Conservation (phyloP, 371 early-diverging fungal genomes). For the Phascolomyces articulosus region DNA sequence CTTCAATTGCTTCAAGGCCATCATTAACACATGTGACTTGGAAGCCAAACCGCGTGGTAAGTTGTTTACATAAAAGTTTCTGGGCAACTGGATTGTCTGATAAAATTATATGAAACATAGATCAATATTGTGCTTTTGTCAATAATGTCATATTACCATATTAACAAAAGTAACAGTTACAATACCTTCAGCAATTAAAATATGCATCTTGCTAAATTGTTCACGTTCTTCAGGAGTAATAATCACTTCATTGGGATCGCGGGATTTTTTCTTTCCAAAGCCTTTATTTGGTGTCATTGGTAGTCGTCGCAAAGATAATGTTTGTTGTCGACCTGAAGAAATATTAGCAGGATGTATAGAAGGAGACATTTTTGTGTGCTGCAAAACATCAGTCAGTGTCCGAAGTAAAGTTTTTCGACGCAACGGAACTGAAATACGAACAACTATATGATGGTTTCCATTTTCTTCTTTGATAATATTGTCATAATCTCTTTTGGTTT, state of each 20-base stretch:
- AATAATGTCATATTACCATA: too few relatives aligned
- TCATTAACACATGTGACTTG: conserved; percentile 47
- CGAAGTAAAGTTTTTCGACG: conserved; percentile 48
- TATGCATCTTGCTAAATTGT: conserved; percentile 34
- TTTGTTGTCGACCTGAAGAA: neutral
- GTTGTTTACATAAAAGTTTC: conserved; percentile 40
- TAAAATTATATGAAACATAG: neutral
- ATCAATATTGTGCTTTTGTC: too few relatives aligned
- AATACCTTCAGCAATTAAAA: conserved; percentile 49
- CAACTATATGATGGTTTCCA: too few relatives aligned
- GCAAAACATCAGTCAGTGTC: conserved; percentile 33
- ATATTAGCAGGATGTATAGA: neutral
- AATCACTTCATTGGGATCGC: neutral
- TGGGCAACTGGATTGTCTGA: conserved; percentile 54
- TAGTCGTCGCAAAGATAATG: neutral
- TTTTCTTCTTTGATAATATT: too few relatives aligned
- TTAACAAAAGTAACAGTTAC: too few relatives aligned
- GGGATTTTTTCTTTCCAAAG: too few relatives aligned
- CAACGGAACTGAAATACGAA: conserved; percentile 55
- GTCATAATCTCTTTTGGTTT: too few relatives aligned
- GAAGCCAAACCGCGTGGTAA: conserved; percentile 46
- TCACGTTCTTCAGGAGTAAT: conserved; percentile 35
- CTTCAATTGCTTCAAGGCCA: conserved; percentile 44
- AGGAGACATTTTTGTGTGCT: conserved; percentile 8
- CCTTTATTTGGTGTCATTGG: too few relatives aligned